Evolutionary conservation across 139 green algal species (phyloP).

Genomic region (Haematococcus lacustris): DNA sequence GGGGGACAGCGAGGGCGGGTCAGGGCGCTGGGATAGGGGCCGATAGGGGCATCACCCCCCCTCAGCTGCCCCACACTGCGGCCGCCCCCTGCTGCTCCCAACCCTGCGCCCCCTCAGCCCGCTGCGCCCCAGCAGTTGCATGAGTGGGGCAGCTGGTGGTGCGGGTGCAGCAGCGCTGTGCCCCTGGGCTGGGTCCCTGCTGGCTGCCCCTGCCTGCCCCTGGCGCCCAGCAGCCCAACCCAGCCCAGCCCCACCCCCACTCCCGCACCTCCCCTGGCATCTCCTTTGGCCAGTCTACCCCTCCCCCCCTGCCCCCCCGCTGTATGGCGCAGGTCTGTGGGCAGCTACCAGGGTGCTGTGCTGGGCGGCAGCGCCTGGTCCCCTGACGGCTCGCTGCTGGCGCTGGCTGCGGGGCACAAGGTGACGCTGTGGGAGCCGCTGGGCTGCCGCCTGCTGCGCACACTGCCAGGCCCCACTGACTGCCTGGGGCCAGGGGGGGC

Average conservation of each 20-base stretch:
- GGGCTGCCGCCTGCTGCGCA: conserved; percentile 29
- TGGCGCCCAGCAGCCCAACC: not conserved
- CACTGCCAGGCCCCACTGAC: conserved; percentile 29
- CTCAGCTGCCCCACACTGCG: not conserved
- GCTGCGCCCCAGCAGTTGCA: not conserved
- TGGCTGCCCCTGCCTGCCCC: not conserved
- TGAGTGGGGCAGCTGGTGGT: not conserved
- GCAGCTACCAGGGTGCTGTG: conserved; percentile 37
- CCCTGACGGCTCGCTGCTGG: conserved; percentile 64
- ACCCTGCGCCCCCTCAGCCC: not conserved
- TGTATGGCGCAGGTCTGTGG: conserved; percentile 38
- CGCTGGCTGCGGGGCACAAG: conserved; percentile 29
- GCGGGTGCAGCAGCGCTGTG: not conserved
- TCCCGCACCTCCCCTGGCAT: not conserved
- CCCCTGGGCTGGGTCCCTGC: not conserved
- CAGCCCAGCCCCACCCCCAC: not conserved
- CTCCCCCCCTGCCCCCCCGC: not conserved
- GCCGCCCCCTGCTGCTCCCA: not conserved
- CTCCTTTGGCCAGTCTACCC: too few relatives aligned
- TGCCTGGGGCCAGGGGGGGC: conserved; percentile 1
- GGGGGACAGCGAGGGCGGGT: not conserved
- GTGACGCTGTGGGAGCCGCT: conserved; percentile 65
- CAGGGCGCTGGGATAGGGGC: not conserved
- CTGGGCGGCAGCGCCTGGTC: conserved; percentile 53
- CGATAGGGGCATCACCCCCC: not conserved